Percentiles rank a stretch among this genome's conserved stretches.
Conservation (phyloP, 768 basidiomycete genomes). For the Suillus variegatus region DNA sequence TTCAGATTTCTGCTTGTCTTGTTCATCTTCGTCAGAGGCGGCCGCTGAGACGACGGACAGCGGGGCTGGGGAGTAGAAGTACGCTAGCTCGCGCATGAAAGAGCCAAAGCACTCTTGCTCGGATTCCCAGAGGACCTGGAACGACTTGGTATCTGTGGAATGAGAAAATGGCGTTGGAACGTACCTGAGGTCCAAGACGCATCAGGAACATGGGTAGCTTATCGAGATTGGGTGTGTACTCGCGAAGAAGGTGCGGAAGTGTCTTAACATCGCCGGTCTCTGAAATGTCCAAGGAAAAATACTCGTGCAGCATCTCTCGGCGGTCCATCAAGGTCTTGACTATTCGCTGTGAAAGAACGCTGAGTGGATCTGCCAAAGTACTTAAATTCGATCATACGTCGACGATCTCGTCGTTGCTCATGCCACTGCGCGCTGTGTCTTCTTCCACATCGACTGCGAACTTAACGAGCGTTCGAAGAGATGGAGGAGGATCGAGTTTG, state of each 20-base stretch:
- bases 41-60: constrained; percentile 19
- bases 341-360: constrained; percentile 51
- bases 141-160: constrained; percentile 4
- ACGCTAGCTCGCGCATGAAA: constrained; percentile 87
- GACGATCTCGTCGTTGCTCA: constrained; percentile 64
- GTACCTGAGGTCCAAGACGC: constrained; percentile 88
- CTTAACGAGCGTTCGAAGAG: constrained; percentile 65
- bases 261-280: constrained; percentile 67
- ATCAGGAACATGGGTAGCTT: constrained; percentile 88
- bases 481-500: constrained; percentile 81
- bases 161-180: constrained; percentile 1
- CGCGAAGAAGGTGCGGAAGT: constrained; percentile 80
- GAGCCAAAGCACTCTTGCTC: constrained; percentile 86
- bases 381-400: constrained; percentile 49
- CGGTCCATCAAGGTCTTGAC: constrained; percentile 55
- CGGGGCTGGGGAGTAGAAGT: constrained; percentile 74
- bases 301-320: constrained; percentile 88
- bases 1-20: constrained; percentile 53
- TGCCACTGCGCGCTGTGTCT: constrained; percentile 45
- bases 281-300: constrained; percentile 80
- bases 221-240: constrained; percentile 89
- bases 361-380: neutral
- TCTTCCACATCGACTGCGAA: constrained; percentile 78
- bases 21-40: constrained; percentile 35
- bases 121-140: constrained; percentile 83